Evolutionary conservation across 2,329 filamentous ascomycete genomes (phyloP).

Genomic region (Xylaria sp.): DNA sequence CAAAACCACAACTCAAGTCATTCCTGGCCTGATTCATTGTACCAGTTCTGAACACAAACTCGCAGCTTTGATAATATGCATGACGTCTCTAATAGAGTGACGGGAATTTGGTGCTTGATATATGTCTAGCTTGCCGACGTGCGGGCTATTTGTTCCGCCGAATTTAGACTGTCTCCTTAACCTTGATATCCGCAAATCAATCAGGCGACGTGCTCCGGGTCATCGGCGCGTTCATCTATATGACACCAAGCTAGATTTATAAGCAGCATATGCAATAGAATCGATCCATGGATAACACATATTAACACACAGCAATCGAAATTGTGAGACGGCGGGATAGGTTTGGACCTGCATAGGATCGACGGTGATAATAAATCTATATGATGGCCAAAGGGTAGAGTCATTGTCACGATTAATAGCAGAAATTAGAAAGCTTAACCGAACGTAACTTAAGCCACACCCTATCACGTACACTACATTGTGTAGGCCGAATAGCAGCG

Average conservation of each 20-base stretch:
- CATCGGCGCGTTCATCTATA: neutral
- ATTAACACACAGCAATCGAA: constrained; percentile 7
- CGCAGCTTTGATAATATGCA: too few relatives aligned
- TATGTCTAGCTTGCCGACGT: neutral
- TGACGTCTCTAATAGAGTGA: too few relatives aligned
- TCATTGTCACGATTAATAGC: neutral
- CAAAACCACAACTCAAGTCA: neutral
- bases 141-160: neutral
- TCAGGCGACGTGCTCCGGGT: neutral
- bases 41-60: neutral
- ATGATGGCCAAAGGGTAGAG: constrained; percentile 6
- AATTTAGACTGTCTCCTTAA: neutral
- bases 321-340: constrained; percentile 17
- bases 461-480: neutral
- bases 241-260: neutral
- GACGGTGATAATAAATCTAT: constrained; percentile 11
- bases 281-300: neutral
- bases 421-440: neutral
- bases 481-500: neutral
- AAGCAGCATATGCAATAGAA: neutral
- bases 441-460: constrained; percentile 9
- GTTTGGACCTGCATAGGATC: constrained; percentile 24
- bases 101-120: too few relatives aligned
- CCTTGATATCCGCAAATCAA: neutral
- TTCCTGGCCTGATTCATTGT: neutral